A percentile compares a stretch with the other conserved stretches of the same genome.
Conservation (phyloP, 805 yeast genomes). For the Torulaspora delbrueckii region DNA sequence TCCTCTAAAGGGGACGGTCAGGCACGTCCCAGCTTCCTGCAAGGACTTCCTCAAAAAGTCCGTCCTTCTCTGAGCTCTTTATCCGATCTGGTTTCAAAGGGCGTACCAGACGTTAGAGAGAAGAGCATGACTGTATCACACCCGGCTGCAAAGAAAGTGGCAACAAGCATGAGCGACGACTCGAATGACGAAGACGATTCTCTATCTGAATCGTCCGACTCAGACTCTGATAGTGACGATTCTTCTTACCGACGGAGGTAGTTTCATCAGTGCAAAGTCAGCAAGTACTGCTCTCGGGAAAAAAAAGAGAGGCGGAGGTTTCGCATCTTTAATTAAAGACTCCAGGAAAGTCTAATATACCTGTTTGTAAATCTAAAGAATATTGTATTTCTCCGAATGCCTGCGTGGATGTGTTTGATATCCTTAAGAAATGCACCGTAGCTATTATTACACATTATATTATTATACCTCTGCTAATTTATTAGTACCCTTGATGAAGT, state of each 20-base stretch:
- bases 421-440: not conserved
- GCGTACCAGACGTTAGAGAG: slow-evolving; percentile 64
- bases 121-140: slow-evolving; percentile 22
- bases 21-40: slow-evolving; percentile 10
- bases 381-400: not conserved
- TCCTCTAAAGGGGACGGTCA: slow-evolving; percentile 5
- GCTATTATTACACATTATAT: slow-evolving; percentile 3
- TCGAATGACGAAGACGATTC: slow-evolving; percentile 15
- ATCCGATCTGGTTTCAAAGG: slow-evolving; percentile 56
- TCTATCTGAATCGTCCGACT: slow-evolving; percentile 19
- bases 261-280: slow-evolving; percentile 42
- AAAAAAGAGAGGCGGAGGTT: slow-evolving; percentile 39
- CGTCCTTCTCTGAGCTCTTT: slow-evolving; percentile 47
- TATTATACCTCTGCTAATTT: slow-evolving; percentile 24
- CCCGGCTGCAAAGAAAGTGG: not conserved
- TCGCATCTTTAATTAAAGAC: slow-evolving; percentile 47
- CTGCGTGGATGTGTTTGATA: not conserved
- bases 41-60: slow-evolving; percentile 27
- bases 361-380: not conserved
- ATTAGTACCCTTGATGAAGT: slow-evolving; percentile 66
- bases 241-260: slow-evolving; percentile 26
- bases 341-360: slow-evolving; percentile 31
- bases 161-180: not conserved
- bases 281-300: slow-evolving; percentile 41
- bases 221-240: slow-evolving; percentile 25